Evolutionary conservation across 805 yeast genomes (phyloP), one percentile per base, ranked within the genome.

Genomic region (Ogataea methylovora): DNA sequence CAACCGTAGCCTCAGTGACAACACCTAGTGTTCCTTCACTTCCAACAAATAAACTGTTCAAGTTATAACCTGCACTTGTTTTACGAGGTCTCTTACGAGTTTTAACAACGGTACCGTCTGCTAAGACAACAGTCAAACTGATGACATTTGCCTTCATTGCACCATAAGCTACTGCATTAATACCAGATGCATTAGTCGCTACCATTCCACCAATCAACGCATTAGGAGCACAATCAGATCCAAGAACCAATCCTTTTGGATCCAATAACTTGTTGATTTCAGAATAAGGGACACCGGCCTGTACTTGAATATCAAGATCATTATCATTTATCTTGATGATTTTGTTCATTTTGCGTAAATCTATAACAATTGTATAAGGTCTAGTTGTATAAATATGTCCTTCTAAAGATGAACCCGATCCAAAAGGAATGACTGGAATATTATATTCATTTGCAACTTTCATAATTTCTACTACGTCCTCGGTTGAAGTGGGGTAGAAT

Each of bases 1-100:
- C 74, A 24, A 79, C 57, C 0, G 84, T 78, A 6, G 78, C 79
- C 42, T 79, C 82, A 2, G 84, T 78, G 20, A 79, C 72, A 9
- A 79, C 61, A 2, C 84, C 86, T 36, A 79, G 52, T 1, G 86
- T 79, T 5, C 86, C 86, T 45, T 79, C 85, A 35, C 76, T 64
- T 0, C 86, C 86, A 27, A 73, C 58, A 42, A 79, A 75, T 38
- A 79, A 49, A 8, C 76, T 74, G 40, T 76, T 79, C 46, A 79
- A 56, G 44, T 76, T 77, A 48, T 79, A 79, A 4, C 85, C 85
- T 4, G 85, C 85, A 45, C 79, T 68, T 2, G 83, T 67, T 45
- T 79, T 79, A 43, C 78, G 63, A 4, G 85, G 83, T 46, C 85
- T 62, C 43, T 66, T 71, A 40, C 69, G 67, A 2, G 86, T 79